Evolutionary conservation across 2,329 filamentous ascomycete genomes (phyloP), one percentile per base, ranked within the genome.

Genomic region (Conoideocrella luteorostrata): DNA sequence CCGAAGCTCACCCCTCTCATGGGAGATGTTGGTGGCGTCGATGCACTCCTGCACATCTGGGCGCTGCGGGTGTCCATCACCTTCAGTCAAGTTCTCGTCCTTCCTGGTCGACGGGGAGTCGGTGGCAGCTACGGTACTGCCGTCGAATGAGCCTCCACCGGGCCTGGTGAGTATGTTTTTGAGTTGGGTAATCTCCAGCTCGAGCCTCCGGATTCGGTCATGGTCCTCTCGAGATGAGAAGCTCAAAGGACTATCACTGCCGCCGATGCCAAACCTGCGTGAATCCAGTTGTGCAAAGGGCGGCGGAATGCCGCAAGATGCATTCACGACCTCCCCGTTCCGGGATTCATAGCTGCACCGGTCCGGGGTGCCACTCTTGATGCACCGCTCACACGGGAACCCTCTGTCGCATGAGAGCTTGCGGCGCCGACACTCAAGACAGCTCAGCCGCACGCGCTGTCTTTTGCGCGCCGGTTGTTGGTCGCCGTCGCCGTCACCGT

Each of bases 391-490:
- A 55, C 77, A 81, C 20, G 77, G 77, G 52, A 79, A 70, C 56
- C 77, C 77, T 47, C 77, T 68, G 59, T 80, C 78, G 57, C 77
- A 81, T 21, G 76, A 80, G 29, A 80, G 66, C 64, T 81, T 81
- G 44, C 77, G 68, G 43, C 77, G 70, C 33, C 77, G 74, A 52
- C 77, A 81, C 53, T 80, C 77, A 33, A 80, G 68, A 50, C 77
- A 81, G 38, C 75, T 78, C 34, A 81, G 67, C 13, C 77, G 67
- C 36, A 80, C 73, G 29, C 77, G 69, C 64, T 80, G 77, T 24
- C 77, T 65, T 63, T 81, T 81, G 47, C 77, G 68, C 9, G 75
- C 62, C 34, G 64, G 64, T 44, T 56, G 60, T 39, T 65, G 59
- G 51, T 60, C 61, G 44, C 56, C 55, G 50, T 51, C 57, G 47